Base-by-base conservation (phyloP, 2,329 filamentous ascomycete species). In the Pseudogymnoascus sp. region DNA sequence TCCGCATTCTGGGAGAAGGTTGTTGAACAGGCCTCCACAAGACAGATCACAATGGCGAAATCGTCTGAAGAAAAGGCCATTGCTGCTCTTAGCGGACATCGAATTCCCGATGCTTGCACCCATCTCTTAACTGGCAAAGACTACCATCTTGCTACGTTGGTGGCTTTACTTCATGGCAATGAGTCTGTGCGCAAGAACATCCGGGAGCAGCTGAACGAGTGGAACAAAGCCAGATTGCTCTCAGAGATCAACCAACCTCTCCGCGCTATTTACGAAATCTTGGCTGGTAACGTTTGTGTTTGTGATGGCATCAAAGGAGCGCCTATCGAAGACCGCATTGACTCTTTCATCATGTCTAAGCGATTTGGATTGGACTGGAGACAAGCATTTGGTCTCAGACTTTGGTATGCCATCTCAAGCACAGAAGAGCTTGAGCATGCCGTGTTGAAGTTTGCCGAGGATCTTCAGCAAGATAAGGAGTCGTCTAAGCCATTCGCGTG, bases 361-460 rank as follows among this genome's bases (percentile, higher is more conserved):
- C 87, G 87, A 56, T 99, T 97, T 73, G 85, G 85, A 4, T 80
- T 99, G 37, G 90, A 95, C 73, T 99, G 94, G 94, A 87, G 91
- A 73, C 92, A 96, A 72, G 88, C 92, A 0, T 96, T 99, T 74
- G 93, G 91, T 10, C 81, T 99, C 60, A 86, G 92, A 47, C 80
- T 99, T 1, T 97, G 92, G 90, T 99, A 96, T 73, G 87, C 87
- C 50, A 89, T 86, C 42, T 80, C 84, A 2, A 79, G 83, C 35
- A 80, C 86, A 40, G 88, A 92, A 50, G 82, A 85, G 37, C 80
- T 97, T 47, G 84, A 87, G 60, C 78, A 81, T 53, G 92, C 92
- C 2, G 87, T 99, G 4, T 76, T 80, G 47, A 82, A 83, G 28
- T 99, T 92, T 74, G 80, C 85, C 65, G 79, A 86, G 62, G 92